Evolutionary conservation across 495 filamentous ascomycete genomes (phyloP), one percentile per base, ranked within the genome.

Genomic region (Symbiotaphrina buchneri): DNA sequence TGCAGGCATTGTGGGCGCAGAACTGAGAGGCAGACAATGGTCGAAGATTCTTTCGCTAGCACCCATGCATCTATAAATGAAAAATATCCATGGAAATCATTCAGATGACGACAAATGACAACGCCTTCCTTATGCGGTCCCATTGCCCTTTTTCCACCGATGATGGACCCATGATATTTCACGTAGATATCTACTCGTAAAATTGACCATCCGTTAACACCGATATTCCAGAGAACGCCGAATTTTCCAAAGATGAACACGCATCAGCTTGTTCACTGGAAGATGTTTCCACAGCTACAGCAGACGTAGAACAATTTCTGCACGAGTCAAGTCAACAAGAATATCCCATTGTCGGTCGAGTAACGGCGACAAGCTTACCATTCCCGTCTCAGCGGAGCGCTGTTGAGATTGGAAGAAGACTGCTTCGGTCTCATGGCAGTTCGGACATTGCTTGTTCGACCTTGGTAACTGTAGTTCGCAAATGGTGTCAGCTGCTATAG

Each of bases 391-490:
- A 10, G 82, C 76, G 30, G 74, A 90, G 45, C 90, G 73, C 57
- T 94, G 84, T 48, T 95, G 87, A 24, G 82, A 92, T 56, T 97
- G 87, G 61, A 95, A 97, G 53, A 90, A 97, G 27, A 97, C 90
- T 1, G 80, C 77, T 51, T 94, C 79, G 31, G 63, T 66, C 47
- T 90, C 74, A 26, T 66, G 59, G 59, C 87, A 97, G 34, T 62
- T 62, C 10, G 84, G 79, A 52, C 87, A 97, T 30, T 59, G 56
- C 49, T 74, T 76, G 42, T 76, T 73, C 35, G 78, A 71, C 34
- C 85, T 68, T 19, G 85, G 85, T 46, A 95, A 72, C 81, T 91
- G 66, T 35, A 55, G 37, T 28, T 20, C n/a, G n/a, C n/a, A n/a
- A n/a, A n/a, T n/a, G n/a, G n/a, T n/a, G n/a, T n/a, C n/a, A n/a